Evolutionary conservation across 768 basidiomycete genomes (phyloP), one percentile per base, ranked within the genome.

Genomic region (Hemileccinum rubropunctum): DNA sequence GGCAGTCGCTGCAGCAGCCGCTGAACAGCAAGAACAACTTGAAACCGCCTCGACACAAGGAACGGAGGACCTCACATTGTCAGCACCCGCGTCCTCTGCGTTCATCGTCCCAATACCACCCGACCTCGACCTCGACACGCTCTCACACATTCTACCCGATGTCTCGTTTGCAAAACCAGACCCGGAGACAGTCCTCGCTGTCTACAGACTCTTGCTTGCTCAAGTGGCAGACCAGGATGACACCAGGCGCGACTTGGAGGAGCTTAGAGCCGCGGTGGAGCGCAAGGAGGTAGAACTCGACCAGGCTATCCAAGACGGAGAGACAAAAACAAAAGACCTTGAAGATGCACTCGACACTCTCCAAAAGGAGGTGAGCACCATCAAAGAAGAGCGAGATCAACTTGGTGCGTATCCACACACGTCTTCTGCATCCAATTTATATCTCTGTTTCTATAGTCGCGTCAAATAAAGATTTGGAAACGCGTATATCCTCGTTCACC

Each of bases 271-370:
- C 3, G 82, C 83, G 41, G 63, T 74, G 10, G 80, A 88, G 58
- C 79, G 78, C 66, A 86, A 85, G 65, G 89, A 91, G 47, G 73
- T 93, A 3, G 91, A 94, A 65, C 72, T 92, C 32, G 91, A 93
- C 64, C 90, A 92, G 68, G 83, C 88, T 6, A 65, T 91, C 32
- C 86, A 91, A 58, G 90, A 93, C 64, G 80, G 78, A 45, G 88
- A 93, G 62, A 79, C 73, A 1, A 68, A 76, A 42, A 67, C 79
- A 1, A 78, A 76, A 44, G 83, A 87, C 28, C 59, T 83, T 11
- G 85, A 87, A 58, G 61, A 58, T 0, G 68, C 79, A 1, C 53
- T 83, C 27, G 80, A 84, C 47, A 54, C 59, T 39, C 65, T 77
- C 5, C 80, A 82, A 53, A 73, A 73, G 23, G 84, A 92, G 59